Base-by-base conservation (phyloP, 192 early-diverging fungal species). In the Coemansia sp. region DNA sequence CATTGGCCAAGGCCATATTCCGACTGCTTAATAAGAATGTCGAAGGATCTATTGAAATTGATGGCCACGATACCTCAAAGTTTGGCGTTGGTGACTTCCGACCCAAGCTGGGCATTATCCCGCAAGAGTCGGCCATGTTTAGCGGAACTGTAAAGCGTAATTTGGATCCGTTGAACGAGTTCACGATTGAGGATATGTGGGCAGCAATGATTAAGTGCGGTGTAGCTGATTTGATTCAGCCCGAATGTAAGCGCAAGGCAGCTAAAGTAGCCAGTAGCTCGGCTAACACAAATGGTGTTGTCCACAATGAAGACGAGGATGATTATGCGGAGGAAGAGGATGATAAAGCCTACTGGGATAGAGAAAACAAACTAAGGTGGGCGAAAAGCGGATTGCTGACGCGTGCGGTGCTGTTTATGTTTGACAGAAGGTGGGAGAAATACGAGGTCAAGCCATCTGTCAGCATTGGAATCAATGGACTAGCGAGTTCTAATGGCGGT, bases 71-170 rank as follows among this genome's bases (percentile, higher is more conserved):
- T 69, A 91, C 91, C 33, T 67, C 81, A 4, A 71, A 76, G 5
- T 64, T 94, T 9, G 92, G 91, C 0, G 53, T 78, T 58, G 16
- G 64, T 46, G 43, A 73, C 88, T 26, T 80, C 70, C 50, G 71
- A 53, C 72, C 82, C 1, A 71, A 67, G 37, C 57, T 90, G 21
- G 83, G 87, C 11, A 88, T 88, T 32, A 87, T 91, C 46, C 89
- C 89, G 1, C 89, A 90, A 66, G 91, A 92, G 35, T 82, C 89
- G 0, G 73, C 84, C 6, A 62, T 90, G 28, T 88, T 91, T 63
- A 74, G 77, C 23, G 91, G 91, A 4, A 86, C 91, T 1, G 35
- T 84, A n/a, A 77, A 82, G 6, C 76, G 81, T 6, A 93, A 93
- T 64, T 68, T 95, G 30, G 93, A 92, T 66, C 89, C 88, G 3